Base-by-base conservation (phyloP, 352 stramenopile genomes). In the Hyaloperonospora brassicae region DNA sequence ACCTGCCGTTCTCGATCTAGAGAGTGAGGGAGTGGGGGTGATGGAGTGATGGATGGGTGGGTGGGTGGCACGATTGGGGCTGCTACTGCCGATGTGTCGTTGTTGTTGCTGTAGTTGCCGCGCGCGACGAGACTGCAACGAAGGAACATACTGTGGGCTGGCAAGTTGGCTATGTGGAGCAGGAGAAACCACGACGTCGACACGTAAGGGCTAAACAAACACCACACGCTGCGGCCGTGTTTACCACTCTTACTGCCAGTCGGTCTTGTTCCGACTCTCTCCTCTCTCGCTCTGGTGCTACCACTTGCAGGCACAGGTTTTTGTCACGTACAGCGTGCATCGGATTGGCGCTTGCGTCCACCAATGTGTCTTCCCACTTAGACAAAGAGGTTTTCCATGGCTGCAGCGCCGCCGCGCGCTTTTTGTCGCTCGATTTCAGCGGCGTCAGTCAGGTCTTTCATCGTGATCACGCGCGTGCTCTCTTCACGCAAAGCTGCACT, bases 1-100 rank as follows among this genome's bases (percentile, higher is more conserved):
- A 84, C 23, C 70, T 98, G 36, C 94, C 94, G 6, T 98, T 95
- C 61, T 52, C 56, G 44, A 83, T 95, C 59, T 93, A 79, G 69
- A 70, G 17, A 17, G 17, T 17, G 17, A 17, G 14, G 2, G 30
- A 11, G 8, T 39, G 21, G 23, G 6, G 9, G 38, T 49, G 3
- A 34, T 35, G 38, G 13, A 30, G 14, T 34, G 27, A 34, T 34
- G 4, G 36, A 14, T 11, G 14, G 5, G n/a, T n/a, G n/a, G 5
- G 36, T n/a, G 36, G 36, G 11, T 14, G 11, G 11, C 9, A 21
- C 36, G 5, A 42, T 11, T 42, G 36, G 27, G 17, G 17, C 17
- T 34, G 27, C 27, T 9, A 34, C 27, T 34, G 27, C 27, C 17
- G 17, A 17, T 17, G 17, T 34, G 27, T n/a, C n/a, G n/a, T 34